Evolutionary conservation across 495 filamentous ascomycete genomes (phyloP).

Genomic region (Lophiostoma macrostomum): DNA sequence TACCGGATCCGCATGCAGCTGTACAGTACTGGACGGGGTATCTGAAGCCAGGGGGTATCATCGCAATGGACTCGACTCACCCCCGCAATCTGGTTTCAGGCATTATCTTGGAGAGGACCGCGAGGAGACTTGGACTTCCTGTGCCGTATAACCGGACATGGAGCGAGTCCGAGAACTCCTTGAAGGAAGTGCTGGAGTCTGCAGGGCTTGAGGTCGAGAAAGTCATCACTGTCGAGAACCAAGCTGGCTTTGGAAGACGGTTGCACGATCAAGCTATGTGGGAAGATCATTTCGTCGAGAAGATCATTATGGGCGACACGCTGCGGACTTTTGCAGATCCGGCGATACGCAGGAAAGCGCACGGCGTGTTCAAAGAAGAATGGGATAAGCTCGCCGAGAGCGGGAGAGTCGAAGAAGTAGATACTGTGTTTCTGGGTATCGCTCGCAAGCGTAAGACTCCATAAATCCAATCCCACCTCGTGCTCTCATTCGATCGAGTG

Average conservation of each 20-base stretch:
- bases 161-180: constrained; percentile 15
- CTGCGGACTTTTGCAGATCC: neutral
- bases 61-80: constrained; percentile 35
- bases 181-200: constrained; percentile 12
- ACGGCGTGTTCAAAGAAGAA: constrained; percentile 18
- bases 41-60: constrained; percentile 39
- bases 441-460: constrained; percentile 14
- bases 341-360: constrained; percentile 7
- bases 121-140: constrained; percentile 15
- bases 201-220: constrained; percentile 20
- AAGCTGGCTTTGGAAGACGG: constrained; percentile 20
- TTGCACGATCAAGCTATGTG: constrained; percentile 4
- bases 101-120: constrained; percentile 28
- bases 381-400: constrained; percentile 21
- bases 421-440: constrained; percentile 21
- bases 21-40: constrained; percentile 40
- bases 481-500: too few species aligned
- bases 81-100: constrained; percentile 23
- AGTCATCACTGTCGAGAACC: constrained; percentile 16
- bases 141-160: constrained; percentile 34
- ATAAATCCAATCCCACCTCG: too few species aligned
- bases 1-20: constrained; percentile 36
- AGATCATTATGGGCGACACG: neutral
- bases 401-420: constrained; percentile 28
- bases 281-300: constrained; percentile 14